phyloP scores from a whole-genome alignment of 495 filamentous ascomycete species.

The Podospora appendiculata region DNA sequence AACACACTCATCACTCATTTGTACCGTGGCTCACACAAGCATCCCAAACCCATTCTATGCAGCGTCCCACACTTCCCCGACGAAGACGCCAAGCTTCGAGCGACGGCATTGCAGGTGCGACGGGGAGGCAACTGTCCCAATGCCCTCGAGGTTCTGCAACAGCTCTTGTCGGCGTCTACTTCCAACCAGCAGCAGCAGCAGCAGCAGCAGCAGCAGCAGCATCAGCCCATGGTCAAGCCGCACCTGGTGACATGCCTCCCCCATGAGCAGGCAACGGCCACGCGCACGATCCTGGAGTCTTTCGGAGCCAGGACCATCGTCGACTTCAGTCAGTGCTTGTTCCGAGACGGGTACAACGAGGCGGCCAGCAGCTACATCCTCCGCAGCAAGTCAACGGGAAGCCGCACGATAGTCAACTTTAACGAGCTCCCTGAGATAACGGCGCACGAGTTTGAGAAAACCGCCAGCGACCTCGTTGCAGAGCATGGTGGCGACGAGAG shows the following conservation, averaged over 20 bases:
- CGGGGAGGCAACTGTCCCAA: conserved; percentile 69
- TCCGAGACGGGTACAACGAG: conserved; percentile 45
- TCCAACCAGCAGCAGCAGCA: neutral
- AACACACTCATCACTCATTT: no score
- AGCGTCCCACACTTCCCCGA: conserved; percentile 58
- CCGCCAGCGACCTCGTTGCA: conserved; percentile 5
- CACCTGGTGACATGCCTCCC: conserved; percentile 37
- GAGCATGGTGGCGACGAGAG: conserved; percentile 1
- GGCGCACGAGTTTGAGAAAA: conserved; percentile 41
- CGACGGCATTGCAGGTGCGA: conserved; percentile 47
- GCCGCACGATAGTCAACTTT: conserved; percentile 63
- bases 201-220: neutral
- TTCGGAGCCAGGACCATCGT: conserved; percentile 28
- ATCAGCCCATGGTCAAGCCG: conserved; percentile 4
- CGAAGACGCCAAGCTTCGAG: conserved; percentile 67
- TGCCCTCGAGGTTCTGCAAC: conserved; percentile 58
- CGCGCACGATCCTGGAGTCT: conserved; percentile 27
- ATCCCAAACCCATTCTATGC: neutral
- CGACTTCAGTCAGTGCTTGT: conserved; percentile 49
- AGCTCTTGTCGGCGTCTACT: conserved; percentile 33
- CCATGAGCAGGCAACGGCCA: conserved; percentile 22
- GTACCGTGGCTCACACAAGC: no score
- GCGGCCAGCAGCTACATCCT: conserved; percentile 67
- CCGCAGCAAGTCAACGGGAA: conserved; percentile 48
- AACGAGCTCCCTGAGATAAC: conserved; percentile 62